Evolutionary conservation across 1,139 yeast genomes (phyloP).

Genomic region (Pichia sp.): DNA sequence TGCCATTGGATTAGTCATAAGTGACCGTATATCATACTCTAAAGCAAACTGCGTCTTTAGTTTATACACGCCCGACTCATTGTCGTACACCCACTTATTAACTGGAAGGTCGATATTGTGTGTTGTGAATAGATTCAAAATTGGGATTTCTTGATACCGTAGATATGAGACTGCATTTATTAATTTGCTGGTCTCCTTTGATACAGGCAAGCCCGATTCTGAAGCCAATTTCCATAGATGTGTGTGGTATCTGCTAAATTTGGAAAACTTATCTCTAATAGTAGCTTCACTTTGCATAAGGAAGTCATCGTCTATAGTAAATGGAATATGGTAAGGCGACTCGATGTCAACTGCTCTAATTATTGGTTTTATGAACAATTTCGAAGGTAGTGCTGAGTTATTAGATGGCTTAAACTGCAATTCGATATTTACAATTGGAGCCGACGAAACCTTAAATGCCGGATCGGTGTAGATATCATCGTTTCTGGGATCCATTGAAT

Average conservation of each 20-base stretch:
- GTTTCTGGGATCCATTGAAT: not conserved
- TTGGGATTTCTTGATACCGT: no score
- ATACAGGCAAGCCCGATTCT: no score
- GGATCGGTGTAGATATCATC: not conserved
- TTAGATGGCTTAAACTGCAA: not conserved
- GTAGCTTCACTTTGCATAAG: not conserved
- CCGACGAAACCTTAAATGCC: not conserved
- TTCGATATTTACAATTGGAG: conserved; percentile 4
- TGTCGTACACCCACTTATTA: no score
- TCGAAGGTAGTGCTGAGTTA: not conserved
- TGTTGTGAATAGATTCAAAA: no score
- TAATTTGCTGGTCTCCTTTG: no score
- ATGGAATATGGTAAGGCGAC: not conserved
- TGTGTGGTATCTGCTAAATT: no score
- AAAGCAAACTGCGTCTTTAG: no score
- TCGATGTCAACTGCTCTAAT: not conserved
- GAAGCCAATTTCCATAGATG: no score
- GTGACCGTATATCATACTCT: no score
- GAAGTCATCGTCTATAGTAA: not conserved
- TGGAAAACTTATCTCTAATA: not conserved
- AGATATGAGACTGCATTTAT: no score
- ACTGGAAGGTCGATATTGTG: no score
- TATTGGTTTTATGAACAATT: not conserved
- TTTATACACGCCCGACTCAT: no score
- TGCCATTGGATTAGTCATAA: not conserved